Evolutionary conservation across 305 asterid species (phyloP), one percentile per base, ranked within the genome.

Genomic region (Coffea humblotiana): DNA sequence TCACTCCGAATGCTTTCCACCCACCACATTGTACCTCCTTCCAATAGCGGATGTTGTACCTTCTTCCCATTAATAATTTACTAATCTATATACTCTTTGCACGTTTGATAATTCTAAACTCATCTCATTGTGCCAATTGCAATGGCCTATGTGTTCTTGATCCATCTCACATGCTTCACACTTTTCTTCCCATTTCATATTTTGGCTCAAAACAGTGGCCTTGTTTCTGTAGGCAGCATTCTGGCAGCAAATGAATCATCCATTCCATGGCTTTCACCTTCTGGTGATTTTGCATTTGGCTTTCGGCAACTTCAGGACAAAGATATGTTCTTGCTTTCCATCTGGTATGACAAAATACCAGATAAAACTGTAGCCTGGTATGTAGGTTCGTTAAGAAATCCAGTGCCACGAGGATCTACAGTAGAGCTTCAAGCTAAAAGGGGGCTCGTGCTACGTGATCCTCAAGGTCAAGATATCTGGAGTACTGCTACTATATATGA

Each of bases 281-380:
- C 84, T 0, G 84, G 84, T 18, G 88, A 83, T 73, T 88, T 85
- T 16, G 86, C 88, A 0, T 85, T 88, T 35, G 91, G 89, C 51
- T 88, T 88, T 81, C 77, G 75, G 66, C 81, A 79, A 67, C 58
- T 85, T 77, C 73, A 76, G 72, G 77, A 75, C 13, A 47, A 73
- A 10, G 78, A 85, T 25, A 66, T 18, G 27, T 87, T 87, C 78
- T 45, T 83, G 79, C 90, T 85, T 23, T 83, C 87, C 52, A 72
- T 85, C 45, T 87, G 88, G 83, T 88, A 76, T 43, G 71, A 80
- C 79, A 82, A 73, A 35, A 80, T 88, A 35, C 84, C 84, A 0
- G 81, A 82, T 10, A 37, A 72, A 75, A 84, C 85, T 69, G 64
- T 88, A 69, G 88, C 84, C 58, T 88, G 90, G 90, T 81, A 78